Evolutionary conservation across 108 stramenopile genomes (phyloP), one percentile per base, ranked within the genome.

Genomic region (Nannochloropsis salina): DNA sequence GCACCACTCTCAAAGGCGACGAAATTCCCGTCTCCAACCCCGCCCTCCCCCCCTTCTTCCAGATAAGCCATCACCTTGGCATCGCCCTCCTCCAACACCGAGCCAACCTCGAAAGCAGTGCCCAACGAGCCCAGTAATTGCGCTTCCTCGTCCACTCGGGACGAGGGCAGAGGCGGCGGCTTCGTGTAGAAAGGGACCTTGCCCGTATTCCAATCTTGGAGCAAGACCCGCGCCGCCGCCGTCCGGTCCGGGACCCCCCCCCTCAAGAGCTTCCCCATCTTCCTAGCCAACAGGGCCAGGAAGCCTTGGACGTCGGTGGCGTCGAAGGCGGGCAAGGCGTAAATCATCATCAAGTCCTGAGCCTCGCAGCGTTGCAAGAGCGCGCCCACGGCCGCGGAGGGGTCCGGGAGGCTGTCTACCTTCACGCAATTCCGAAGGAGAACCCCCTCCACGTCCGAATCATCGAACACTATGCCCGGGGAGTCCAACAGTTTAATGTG

Each of bases 161-260:
- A 84, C 15, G 47, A 18, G 8, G 87, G 84, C 80, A 84, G 84
- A 47, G 84, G 84, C 79, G 87, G 87, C 9, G 84, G 83, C 84
- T 88, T 10, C 9, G 51, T 11, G 22, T n/a, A 22, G 9, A 22
- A 44, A 44, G 61, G 9, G 45, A 89, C 89, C 89, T 80, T 86
- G 15, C 99, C 99, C 83, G 89, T 85, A 88, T 99, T 98, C 97
- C 97, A 99, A 93, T 99, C 99, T 85, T 91, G 93, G 85, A 99
- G 88, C 12, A 99, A 96, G 31, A 92, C 83, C 47, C 95, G 92
- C 5, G 97, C 97, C 9, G 98, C 97, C 41, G 94, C 93, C 81
- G 92, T 88, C 85, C 96, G 94, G 88, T 98, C 97, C 1, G 98
- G 98, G 43, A 97, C 92, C 9, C 98, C 98, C 12, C 99, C 99